Percentiles rank a stretch among this genome's conserved stretches.
Conservation (phyloP, 2,329 filamentous ascomycete species). For the Ilyonectria mors-panacis region DNA sequence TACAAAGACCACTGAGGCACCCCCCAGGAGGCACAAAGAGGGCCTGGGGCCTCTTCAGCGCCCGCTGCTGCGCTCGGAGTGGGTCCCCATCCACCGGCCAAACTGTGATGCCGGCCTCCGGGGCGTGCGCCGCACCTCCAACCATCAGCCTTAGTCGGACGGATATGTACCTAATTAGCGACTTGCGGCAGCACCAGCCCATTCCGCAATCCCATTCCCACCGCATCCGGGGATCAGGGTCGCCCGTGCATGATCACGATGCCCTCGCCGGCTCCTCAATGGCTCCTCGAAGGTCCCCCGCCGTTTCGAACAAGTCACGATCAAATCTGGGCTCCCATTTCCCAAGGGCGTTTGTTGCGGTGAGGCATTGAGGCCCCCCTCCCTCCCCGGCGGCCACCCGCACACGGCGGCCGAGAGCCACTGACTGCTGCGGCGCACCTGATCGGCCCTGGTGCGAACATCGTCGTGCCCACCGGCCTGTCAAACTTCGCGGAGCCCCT, state of each 20-base stretch:
- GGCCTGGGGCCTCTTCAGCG: conserved; percentile 13
- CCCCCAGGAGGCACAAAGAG: conserved; percentile 3
- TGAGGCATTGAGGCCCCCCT: conserved; percentile 23
- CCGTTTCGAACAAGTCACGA: conserved; percentile 5
- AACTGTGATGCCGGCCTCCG: conserved; percentile 38
- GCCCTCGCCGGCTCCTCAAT: conserved; percentile 36
- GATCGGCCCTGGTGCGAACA: conserved; percentile 7
- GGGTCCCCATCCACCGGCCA: conserved; percentile 37
- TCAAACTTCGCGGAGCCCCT: conserved; percentile 26
- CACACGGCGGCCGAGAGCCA: conserved; percentile 6
- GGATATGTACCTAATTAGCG: conserved; percentile 12
- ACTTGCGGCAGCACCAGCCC: conserved; percentile 27
- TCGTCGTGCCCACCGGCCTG: conserved; percentile 17
- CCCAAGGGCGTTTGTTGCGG: conserved; percentile 30
- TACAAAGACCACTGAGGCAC: conserved; percentile 15
- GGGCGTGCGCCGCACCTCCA: conserved; percentile 21
- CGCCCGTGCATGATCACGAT: conserved; percentile 48
- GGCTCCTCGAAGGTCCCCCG: conserved; percentile 14
- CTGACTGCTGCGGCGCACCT: conserved; percentile 17
- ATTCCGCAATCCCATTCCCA: conserved; percentile 27
- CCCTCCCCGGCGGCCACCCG: conserved; percentile 13
- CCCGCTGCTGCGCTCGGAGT: conserved; percentile 29
- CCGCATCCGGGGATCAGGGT: conserved; percentile 43
- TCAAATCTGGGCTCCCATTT: background rate
- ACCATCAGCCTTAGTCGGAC: conserved; percentile 1